Evolutionary conservation across 345 rosid species (phyloP), one percentile per base, ranked within the genome.

Genomic region (Dovyalis caffra): DNA sequence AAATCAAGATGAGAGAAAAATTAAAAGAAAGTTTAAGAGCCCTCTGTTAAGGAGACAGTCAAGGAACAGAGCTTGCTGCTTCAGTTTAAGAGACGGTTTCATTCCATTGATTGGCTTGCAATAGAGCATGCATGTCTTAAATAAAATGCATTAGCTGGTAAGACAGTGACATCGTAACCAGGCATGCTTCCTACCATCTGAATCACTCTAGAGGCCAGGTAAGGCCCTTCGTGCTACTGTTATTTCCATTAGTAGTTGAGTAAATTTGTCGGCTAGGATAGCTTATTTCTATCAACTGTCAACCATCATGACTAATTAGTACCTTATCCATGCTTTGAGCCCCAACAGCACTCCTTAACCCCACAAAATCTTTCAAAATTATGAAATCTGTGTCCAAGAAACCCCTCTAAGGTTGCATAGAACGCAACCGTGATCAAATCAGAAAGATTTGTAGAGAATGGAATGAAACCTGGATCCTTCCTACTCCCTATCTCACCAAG

Each of bases 171-270:
- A 3, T 65, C 25, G 8, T 47, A 64, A 10, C 33, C 62, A 8
- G 76, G 61, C n/a, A 14, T 29, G n/a, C 37, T 31, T 8, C 33
- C 47, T 14, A 74, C 47, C 63, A 64, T 74, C 62, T 49, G 20
- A 16, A 64, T 10, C 28, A 51, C 77, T 64, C 77, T 65, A 16
- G 70, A 63, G 25, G 34, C 21, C 62, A 65, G 40, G 20, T 33
- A 47, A 9, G 70, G 77, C 43, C 70, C 64, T 14, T 65, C 66
- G 62, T 74, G 32, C 29, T 70, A 69, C 77, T 60, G 23, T 65
- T 74, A 62, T 74, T 64, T 25, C 64, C 53, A 23, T 74, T 25
- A 23, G 23, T 64, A 15, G 77, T 63, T 33, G 25, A 16, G 14
- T 45, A 28, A 9, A 73, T 64, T 33, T 73, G 63, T 20, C 32